Conservation (phyloP, 1,284 basidiomycete species). For the Melampsora americana region DNA sequence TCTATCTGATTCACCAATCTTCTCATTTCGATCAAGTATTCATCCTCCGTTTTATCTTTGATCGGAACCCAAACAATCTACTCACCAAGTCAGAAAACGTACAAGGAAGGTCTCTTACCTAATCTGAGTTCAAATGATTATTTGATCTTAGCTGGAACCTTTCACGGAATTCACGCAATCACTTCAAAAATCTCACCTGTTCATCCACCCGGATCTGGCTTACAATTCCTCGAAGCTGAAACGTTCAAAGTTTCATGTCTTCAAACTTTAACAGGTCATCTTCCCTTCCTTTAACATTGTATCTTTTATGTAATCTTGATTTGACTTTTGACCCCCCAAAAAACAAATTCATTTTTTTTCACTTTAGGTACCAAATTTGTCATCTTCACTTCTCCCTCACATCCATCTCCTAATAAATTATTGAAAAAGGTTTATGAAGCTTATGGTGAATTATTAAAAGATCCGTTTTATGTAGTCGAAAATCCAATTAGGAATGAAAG, state of each 20-base stretch:
- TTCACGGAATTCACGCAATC: conserved; percentile 98
- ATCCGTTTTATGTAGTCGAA: conserved; percentile 96
- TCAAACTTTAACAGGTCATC: conserved; percentile 93
- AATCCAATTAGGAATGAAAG: conserved; percentile 93
- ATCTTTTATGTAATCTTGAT: too few relatives aligned
- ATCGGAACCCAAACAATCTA: neutral
- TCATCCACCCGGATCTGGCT: conserved; percentile 63
- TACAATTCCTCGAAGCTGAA: conserved; percentile 90
- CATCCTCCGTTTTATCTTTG: too few relatives aligned
- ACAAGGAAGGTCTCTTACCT: conserved; percentile 70
- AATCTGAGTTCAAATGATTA: conserved; percentile 92
- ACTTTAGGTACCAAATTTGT: conserved; percentile 98
- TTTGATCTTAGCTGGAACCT: conserved; percentile 89
- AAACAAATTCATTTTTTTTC: too few relatives aligned
- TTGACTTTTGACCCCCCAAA: too few relatives aligned
- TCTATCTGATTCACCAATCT: too few relatives aligned
- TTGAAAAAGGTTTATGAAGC: conserved; percentile 52
- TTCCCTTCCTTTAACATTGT: too few relatives aligned
- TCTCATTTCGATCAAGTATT: conserved; percentile 24
- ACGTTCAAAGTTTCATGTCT: conserved; percentile 84
- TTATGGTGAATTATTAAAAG: conserved; percentile 89
- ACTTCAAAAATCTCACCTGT: conserved; percentile 84
- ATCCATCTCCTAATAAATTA: conserved; percentile 59
- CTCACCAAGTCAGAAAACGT: conserved; percentile 40
- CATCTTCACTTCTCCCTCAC: conserved; percentile 73